These are phyloP conservation scores for Hymenochaete sp. DNA, from an alignment of 1,284 basidiomycete genomes.

Conservation along the genomic window DNA sequence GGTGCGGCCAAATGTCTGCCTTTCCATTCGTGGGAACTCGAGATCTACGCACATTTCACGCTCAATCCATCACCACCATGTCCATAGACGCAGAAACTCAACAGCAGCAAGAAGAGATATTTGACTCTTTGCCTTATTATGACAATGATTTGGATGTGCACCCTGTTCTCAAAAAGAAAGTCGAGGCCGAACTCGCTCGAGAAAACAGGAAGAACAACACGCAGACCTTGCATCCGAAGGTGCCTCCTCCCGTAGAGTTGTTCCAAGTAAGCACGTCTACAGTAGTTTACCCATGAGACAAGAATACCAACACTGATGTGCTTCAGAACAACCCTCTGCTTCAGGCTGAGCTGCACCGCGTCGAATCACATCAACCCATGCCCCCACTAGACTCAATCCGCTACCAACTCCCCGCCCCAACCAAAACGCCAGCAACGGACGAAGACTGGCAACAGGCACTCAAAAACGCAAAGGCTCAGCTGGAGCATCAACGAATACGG, in stretches of 20 bases:
- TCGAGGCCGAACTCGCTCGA: conserved; percentile 62
- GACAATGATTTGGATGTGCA: conserved; percentile 84
- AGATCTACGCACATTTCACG: neutral
- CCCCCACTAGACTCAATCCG: conserved; percentile 70
- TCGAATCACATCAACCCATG: conserved; percentile 63
- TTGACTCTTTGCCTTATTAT: conserved; percentile 91
- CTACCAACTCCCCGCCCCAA: conserved; percentile 72
- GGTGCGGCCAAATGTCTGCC: too few relatives aligned
- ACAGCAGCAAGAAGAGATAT: conserved; percentile 25
- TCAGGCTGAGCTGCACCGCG: conserved; percentile 62
- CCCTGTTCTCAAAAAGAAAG: conserved; percentile 62
- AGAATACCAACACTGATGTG: conserved; percentile 17
- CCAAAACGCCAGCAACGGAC: conserved; percentile 52
- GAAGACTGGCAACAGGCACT: conserved; percentile 77
- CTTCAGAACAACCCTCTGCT: conserved; percentile 58
- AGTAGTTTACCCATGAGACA: neutral
- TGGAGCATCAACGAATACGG: conserved; percentile 87
- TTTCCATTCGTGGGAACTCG: conserved; percentile 12
- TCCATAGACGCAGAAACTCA: conserved; percentile 14
- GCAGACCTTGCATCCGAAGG: conserved; percentile 52
- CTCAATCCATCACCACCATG: conserved; percentile 12
- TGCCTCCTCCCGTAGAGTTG: conserved; percentile 60
- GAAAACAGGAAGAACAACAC: conserved; percentile 46
- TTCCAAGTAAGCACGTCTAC: conserved; percentile 51
- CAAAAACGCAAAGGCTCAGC: conserved; percentile 73